These are phyloP conservation scores for Solanum etuberosum DNA, from an alignment of 257 asterid genomes.

Conservation along the genomic window DNA sequence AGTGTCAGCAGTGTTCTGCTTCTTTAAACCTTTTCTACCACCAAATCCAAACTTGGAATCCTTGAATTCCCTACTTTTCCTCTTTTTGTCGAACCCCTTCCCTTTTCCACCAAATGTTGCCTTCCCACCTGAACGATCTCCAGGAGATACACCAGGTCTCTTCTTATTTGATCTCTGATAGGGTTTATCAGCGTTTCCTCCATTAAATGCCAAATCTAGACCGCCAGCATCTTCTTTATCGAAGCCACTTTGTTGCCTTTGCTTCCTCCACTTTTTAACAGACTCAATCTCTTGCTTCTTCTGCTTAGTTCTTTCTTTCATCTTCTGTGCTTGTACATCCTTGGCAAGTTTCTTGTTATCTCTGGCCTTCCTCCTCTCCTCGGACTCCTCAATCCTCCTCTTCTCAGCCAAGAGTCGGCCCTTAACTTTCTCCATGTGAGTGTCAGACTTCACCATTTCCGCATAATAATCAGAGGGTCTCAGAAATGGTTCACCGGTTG, in stretches of 20 bases:
- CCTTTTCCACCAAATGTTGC: conserved; percentile 32
- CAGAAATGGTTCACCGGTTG: conserved; percentile 48
- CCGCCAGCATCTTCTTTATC: conserved; percentile 36
- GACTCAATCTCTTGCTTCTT: conserved; percentile 86
- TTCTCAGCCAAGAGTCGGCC: conserved; percentile 76
- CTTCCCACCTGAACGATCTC: conserved; percentile 89
- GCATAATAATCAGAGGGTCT: conserved; percentile 90
- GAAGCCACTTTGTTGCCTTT: conserved; percentile 69
- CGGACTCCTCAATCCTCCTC: conserved; percentile 65
- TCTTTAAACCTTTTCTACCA: conserved; percentile 82
- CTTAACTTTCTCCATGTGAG: conserved; percentile 91
- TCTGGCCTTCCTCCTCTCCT: conserved; percentile 80
- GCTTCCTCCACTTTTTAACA: conserved; percentile 94
- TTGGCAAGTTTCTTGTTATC: conserved; percentile 83
- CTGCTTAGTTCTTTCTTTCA: conserved; percentile 72
- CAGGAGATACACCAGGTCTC: conserved; percentile 69
- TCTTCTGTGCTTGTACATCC: conserved; percentile 71
- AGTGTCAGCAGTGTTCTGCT: conserved; percentile 85
- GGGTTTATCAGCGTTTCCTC: conserved; percentile 24
- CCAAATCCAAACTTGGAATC: conserved; percentile 79
- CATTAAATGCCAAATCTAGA: conserved; percentile 50
- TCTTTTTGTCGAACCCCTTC: conserved; percentile 38
- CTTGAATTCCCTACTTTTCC: conserved; percentile 41
- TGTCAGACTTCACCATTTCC: conserved; percentile 82
- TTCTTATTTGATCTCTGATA: conserved; percentile 54